phyloP scores from a whole-genome alignment of 2,329 filamentous ascomycete genomes.

The Alternaria brassicicola region DNA sequence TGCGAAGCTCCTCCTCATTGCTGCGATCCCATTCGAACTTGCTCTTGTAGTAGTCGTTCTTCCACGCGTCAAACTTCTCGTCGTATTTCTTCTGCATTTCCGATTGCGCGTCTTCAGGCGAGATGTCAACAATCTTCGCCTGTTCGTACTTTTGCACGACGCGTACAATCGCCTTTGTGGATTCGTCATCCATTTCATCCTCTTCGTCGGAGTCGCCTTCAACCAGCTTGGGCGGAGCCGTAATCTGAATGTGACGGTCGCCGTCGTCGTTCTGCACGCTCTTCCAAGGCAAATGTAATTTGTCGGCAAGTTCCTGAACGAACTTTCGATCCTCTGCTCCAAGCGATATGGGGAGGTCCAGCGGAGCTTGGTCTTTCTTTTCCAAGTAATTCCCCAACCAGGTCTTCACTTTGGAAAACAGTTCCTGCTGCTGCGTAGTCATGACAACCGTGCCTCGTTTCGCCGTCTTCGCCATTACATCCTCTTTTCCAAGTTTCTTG shows the following conservation, averaged over 20 bases:
- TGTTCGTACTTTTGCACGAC: constrained; percentile 91
- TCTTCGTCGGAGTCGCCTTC: constrained; percentile 65
- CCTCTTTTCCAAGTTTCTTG: constrained; percentile 75
- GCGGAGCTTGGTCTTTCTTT: constrained; percentile 53
- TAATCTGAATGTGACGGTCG: constrained; percentile 69
- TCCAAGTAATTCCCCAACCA: constrained; percentile 74
- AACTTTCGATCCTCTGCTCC: constrained; percentile 91
- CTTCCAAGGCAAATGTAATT: constrained; percentile 69
- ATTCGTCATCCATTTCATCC: constrained; percentile 79
- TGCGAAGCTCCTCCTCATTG: constrained; percentile 78
- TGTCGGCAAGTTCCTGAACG: constrained; percentile 81
- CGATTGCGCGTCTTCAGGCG: constrained; percentile 77
- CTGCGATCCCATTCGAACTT: constrained; percentile 91
- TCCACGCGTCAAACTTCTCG: constrained; percentile 89
- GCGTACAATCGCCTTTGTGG: constrained; percentile 79
- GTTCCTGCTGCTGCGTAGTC: constrained; percentile 77
- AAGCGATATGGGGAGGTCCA: constrained; percentile 76
- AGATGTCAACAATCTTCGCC: constrained; percentile 81
- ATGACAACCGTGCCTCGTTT: constrained; percentile 71
- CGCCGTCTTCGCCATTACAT: constrained; percentile 67
- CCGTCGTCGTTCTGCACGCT: constrained; percentile 68
- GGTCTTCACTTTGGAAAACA: constrained; percentile 82
- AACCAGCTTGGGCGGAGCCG: constrained; percentile 61
- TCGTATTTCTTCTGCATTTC: constrained; percentile 86
- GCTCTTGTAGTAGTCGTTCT: constrained; percentile 86